A percentile compares a stretch with the other conserved stretches of the same genome.
Conservation (phyloP, 2,329 filamentous ascomycete genomes). For the Talaromyces pinophilus region DNA sequence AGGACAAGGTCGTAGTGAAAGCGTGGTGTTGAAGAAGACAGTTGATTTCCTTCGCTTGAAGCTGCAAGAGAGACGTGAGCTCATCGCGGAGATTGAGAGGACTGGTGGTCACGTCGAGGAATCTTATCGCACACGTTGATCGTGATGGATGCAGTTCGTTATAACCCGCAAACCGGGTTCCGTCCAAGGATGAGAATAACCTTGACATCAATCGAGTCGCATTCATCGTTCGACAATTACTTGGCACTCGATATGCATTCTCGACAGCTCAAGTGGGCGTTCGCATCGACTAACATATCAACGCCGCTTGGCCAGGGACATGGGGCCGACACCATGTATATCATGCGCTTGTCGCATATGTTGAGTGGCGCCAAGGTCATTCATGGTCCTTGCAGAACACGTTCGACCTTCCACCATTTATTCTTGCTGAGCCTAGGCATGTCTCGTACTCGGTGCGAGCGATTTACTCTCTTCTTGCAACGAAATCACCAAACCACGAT, state of each 20-base stretch:
- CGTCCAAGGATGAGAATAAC: neutral
- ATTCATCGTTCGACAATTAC: neutral
- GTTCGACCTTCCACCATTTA: neutral
- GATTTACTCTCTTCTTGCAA: neutral
- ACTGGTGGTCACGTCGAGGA: constrained; percentile 58
- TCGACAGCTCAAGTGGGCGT: neutral
- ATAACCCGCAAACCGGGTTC: neutral
- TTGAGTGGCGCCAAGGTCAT: neutral
- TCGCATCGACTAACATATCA: neutral
- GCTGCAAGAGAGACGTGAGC: constrained; percentile 58
- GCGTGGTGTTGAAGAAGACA: constrained; percentile 73
- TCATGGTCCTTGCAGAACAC: neutral
- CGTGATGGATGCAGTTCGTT: neutral
- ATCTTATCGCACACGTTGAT: constrained; percentile 35
- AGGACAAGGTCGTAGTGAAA: constrained; percentile 82
- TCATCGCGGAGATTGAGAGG: constrained; percentile 62
- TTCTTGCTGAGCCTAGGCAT: neutral
- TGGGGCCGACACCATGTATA: neutral
- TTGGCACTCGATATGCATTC: neutral
- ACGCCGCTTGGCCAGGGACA: neutral
- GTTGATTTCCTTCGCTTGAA: constrained; percentile 66
- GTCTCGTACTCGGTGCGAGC: neutral
- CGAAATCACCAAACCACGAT: neutral
- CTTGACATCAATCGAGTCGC: neutral
- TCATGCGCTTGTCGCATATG: neutral